Evolutionary conservation across 495 filamentous ascomycete genomes (phyloP).

Genomic region (Talaromyces wortmannii): DNA sequence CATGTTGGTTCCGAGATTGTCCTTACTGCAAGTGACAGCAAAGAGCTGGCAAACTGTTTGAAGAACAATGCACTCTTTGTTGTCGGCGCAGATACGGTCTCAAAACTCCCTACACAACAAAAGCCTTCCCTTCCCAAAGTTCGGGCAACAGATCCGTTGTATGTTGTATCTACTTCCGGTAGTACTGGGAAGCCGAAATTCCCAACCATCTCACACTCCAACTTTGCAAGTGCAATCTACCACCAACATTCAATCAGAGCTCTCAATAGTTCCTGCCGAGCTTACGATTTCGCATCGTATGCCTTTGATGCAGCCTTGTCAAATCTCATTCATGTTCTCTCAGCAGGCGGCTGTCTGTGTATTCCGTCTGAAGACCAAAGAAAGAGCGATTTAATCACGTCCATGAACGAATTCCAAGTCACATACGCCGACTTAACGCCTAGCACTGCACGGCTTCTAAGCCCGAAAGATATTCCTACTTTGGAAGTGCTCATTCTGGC

Average conservation of each 20-base stretch:
- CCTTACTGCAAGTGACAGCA: no score
- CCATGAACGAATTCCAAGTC: neutral
- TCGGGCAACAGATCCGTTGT: neutral
- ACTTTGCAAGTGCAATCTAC: conserved; percentile 21
- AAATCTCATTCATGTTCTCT: conserved; percentile 2
- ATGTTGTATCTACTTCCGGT: conserved; percentile 36
- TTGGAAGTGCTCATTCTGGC: conserved; percentile 13
- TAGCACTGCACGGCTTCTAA: conserved; percentile 6
- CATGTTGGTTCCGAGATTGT: neutral
- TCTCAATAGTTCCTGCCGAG: neutral
- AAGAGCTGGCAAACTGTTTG: no score
- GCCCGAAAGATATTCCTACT: conserved; percentile 6
- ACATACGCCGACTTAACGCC: conserved; percentile 4
- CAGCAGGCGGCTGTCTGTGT: conserved; percentile 7
- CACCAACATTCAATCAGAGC: neutral
- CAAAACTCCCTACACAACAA: neutral
- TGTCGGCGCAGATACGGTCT: no score
- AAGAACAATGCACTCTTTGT: no score
- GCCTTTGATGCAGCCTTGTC: conserved; percentile 8
- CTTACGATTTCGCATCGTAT: conserved; percentile 11
- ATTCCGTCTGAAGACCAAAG: conserved; percentile 6
- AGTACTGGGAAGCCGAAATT: conserved; percentile 41
- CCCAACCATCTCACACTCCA: conserved; percentile 29
- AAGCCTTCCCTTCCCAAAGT: neutral
- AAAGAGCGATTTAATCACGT: neutral